Conservation (phyloP, 2,329 filamentous ascomycete genomes). For the Hypomyces rosellus region DNA sequence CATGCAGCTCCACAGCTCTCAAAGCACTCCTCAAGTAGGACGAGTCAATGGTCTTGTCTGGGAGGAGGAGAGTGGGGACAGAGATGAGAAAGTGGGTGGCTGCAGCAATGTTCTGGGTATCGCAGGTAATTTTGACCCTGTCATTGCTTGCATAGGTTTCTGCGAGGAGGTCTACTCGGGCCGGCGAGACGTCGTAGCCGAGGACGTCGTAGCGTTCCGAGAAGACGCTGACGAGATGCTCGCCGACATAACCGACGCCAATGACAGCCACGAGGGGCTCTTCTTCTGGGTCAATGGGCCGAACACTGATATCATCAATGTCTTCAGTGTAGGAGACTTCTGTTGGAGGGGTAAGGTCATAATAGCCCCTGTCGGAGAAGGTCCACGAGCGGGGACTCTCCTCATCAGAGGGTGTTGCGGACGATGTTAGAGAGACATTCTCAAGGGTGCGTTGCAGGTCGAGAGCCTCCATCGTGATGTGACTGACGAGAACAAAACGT, state of each 20-base stretch:
- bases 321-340: conserved; percentile 24
- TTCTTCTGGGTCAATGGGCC: conserved; percentile 5
- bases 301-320: conserved; percentile 6
- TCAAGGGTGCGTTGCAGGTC: background rate
- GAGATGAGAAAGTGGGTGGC: conserved; percentile 49
- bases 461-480: background rate
- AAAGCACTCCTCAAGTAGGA: conserved; percentile 41
- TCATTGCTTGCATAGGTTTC: conserved; percentile 21
- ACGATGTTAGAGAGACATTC: background rate
- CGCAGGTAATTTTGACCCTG: conserved; percentile 32
- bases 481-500: background rate
- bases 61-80: conserved; percentile 44
- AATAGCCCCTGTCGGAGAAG: conserved; percentile 20
- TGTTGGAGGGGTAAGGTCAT: conserved; percentile 29
- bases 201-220: conserved; percentile 34
- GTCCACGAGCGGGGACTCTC: conserved; percentile 19
- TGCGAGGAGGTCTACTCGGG: conserved; percentile 30
- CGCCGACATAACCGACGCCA: conserved; percentile 48
- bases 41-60: conserved; percentile 41
- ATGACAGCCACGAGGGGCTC: conserved; percentile 40
- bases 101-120: conserved; percentile 29
- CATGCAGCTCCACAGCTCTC: conserved; percentile 33
- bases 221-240: conserved; percentile 41
- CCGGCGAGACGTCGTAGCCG: conserved; percentile 42
- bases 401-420: conserved; percentile 6